A percentile compares a stretch with the other conserved stretches of the same genome.
These are phyloP conservation scores for Russula lepida DNA, from an alignment of 768 basidiomycete species.

Conservation along the genomic window DNA sequence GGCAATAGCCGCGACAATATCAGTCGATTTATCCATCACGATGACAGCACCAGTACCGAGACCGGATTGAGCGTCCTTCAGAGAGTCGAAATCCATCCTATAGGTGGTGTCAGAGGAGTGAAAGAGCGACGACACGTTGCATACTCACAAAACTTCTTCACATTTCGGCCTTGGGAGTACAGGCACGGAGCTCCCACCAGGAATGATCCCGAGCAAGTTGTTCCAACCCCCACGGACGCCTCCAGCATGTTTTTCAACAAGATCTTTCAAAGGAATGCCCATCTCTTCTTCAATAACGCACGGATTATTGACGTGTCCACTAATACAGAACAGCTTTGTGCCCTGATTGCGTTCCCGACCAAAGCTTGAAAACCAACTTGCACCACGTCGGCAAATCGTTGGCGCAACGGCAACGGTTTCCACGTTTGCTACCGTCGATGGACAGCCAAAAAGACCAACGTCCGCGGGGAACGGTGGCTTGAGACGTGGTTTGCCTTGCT, in stretches of 20 bases:
- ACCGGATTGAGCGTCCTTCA: slow-evolving; percentile 89
- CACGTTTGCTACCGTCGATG: slow-evolving; percentile 95
- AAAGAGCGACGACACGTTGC: background rate
- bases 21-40: slow-evolving; percentile 97
- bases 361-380: slow-evolving; percentile 86
- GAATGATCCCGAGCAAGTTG: slow-evolving; percentile 93
- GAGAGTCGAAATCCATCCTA: slow-evolving; percentile 97
- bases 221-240: slow-evolving; percentile 94
- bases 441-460: slow-evolving; percentile 95
- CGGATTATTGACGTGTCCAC: slow-evolving; percentile 96
- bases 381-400: slow-evolving; percentile 87
- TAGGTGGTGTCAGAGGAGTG: background rate
- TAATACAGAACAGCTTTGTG: slow-evolving; percentile 95
- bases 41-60: slow-evolving; percentile 98
- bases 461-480: slow-evolving; percentile 99
- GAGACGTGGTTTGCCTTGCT: slow-evolving; percentile 94
- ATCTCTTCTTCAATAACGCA: slow-evolving; percentile 99
- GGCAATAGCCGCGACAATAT: slow-evolving; percentile 89
- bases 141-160: slow-evolving; percentile 76
- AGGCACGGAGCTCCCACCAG: slow-evolving; percentile 92
- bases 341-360: slow-evolving; percentile 90
- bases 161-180: slow-evolving; percentile 79
- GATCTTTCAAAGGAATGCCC: slow-evolving; percentile 90
- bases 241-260: slow-evolving; percentile 95
- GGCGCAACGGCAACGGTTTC: slow-evolving; percentile 98